Conservation (phyloP, 1,284 basidiomycete species). For the Trichosporon sp. region DNA sequence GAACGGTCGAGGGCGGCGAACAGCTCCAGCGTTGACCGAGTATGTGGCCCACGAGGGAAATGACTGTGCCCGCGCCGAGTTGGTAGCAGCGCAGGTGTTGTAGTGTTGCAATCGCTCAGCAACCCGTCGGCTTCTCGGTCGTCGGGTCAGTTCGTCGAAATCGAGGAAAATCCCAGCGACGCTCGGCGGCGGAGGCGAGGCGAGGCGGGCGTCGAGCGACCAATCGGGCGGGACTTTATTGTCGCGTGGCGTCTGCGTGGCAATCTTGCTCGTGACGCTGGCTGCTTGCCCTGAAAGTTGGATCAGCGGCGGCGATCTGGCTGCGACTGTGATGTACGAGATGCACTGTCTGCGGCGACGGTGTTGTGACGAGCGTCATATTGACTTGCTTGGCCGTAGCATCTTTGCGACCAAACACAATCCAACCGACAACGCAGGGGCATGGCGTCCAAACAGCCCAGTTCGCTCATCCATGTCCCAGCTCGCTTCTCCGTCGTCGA, state of each 20-base stretch:
- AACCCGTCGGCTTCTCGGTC: too few relatives aligned
- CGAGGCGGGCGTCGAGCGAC: too few relatives aligned
- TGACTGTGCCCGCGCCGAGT: background rate
- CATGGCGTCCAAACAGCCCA: slow-evolving; percentile 26
- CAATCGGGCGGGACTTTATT: background rate
- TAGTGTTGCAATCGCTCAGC: too few relatives aligned
- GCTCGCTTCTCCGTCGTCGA: slow-evolving; percentile 42
- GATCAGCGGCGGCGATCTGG: background rate
- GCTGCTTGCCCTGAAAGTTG: background rate
- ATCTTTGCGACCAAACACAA: background rate
- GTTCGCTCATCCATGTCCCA: slow-evolving; percentile 38
- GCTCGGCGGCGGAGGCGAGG: background rate
- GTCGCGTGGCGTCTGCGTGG: background rate
- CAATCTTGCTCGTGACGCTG: background rate
- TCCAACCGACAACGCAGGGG: background rate
- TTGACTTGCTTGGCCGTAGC: too few relatives aligned
- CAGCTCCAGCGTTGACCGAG: too few relatives aligned
- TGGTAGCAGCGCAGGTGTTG: background rate
- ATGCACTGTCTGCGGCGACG: too few relatives aligned
- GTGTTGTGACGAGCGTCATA: too few relatives aligned
- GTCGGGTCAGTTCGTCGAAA: background rate
- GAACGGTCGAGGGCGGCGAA: background rate
- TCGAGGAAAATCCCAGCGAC: background rate
- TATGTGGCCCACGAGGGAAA: too few relatives aligned
- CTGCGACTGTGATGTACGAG: too few relatives aligned